phyloP scores from a whole-genome alignment of 2,329 filamentous ascomycete species.

The Hawksworthiomyces lignivorus region DNA sequence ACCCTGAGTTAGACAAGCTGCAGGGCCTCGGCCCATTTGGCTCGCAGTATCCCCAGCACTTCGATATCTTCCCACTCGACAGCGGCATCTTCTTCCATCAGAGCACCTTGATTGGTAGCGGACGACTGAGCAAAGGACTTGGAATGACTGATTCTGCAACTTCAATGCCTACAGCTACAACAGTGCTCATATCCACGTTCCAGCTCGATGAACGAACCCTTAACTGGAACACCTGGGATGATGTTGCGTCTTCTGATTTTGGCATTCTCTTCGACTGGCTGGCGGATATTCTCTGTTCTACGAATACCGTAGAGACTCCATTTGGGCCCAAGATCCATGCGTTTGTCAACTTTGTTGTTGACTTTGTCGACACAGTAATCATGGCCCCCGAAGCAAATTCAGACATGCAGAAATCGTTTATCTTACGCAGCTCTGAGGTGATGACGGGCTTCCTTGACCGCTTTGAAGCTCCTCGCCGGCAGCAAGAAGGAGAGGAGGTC shows the following conservation, averaged over 20 bases:
- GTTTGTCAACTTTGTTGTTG: slow-evolving; percentile 37
- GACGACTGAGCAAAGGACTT: slow-evolving; percentile 35
- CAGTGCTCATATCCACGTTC: slow-evolving; percentile 28
- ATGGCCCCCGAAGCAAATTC: slow-evolving; percentile 28
- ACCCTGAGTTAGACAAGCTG: slow-evolving; percentile 31
- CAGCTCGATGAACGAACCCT: slow-evolving; percentile 41
- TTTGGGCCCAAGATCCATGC: slow-evolving; percentile 18
- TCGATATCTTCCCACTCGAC: slow-evolving; percentile 53
- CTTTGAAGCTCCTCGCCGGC: slow-evolving; percentile 13
- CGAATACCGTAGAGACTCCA: not conserved
- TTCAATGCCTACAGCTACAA: too few species aligned
- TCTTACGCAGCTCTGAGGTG: slow-evolving; percentile 35
- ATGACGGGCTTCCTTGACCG: slow-evolving; percentile 33
- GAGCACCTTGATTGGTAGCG: slow-evolving; percentile 50
- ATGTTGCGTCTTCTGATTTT: slow-evolving; percentile 51
- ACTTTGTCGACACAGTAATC: slow-evolving; percentile 38
- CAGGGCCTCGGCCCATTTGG: slow-evolving; percentile 52
- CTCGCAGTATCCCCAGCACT: slow-evolving; percentile 53
- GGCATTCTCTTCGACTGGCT: slow-evolving; percentile 55
- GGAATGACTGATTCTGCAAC: slow-evolving; percentile 25
- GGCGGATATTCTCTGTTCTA: slow-evolving; percentile 9
- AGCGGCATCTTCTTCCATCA: slow-evolving; percentile 51
- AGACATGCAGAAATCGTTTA: slow-evolving; percentile 32
- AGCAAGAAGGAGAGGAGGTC: not conserved
- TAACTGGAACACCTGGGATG: slow-evolving; percentile 50